Evolutionary conservation across 768 basidiomycete species (phyloP), one percentile per base, ranked within the genome.

Genomic region (Amanita fuliginea): DNA sequence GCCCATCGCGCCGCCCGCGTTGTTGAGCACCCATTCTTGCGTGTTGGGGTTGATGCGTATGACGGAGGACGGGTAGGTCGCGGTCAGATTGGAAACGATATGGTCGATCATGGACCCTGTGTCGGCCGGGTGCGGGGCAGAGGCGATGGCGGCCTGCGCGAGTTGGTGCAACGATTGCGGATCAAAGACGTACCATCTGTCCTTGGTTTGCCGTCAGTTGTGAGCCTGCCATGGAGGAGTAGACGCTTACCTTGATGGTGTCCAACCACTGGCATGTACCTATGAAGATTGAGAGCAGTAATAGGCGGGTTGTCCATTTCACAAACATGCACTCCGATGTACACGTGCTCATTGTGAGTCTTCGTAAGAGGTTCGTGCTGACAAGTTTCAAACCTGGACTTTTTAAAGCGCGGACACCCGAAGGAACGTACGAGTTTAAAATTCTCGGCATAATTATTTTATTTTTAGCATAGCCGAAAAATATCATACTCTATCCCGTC

Each of bases 1-100:
- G 37, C 93, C 93, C 94, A 95, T 97, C 0, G 93, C 93, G 52
- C 96, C 96, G 9, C 94, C 96, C 0, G 95, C 94, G 58, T 97
- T 98, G 72, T 82, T 97, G 67, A 95, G 87, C 21, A 96, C 78
- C 95, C 95, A 97, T 59, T 97, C 93, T 33, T 71, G 70, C 18
- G 75, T 61, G 68, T 84, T 58, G 44, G 78, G 55, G 61, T 80
- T 78, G 54, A 88, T 49, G 16, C 66, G 68, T 36, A 81, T 73
- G n/a, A 70, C 54, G 26, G 71, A 70, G 42, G 75, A 59, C 0
- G 88, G 80, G 62, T 93, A 85, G 1, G 79, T 81, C 13, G 67
- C 63, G 6, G 82, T 83, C 54, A 98, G 83, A 64, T 91, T 88
- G 22, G 76, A 60, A 51, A 94, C 70, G 55, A 98, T 91, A 63